Conservation (phyloP, 169 alveolate species). For the Theileria sp. region DNA sequence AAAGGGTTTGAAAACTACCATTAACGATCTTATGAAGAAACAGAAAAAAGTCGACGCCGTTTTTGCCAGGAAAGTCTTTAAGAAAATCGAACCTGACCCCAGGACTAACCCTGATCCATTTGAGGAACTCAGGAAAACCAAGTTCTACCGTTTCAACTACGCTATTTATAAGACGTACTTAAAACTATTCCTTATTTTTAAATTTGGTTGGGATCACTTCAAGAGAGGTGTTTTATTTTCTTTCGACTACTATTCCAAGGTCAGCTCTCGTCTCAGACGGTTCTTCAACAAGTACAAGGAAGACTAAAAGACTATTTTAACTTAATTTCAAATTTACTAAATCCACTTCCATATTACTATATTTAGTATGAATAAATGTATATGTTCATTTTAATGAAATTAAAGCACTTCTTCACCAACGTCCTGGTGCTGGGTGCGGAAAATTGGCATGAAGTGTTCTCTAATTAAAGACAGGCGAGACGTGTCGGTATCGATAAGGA, state of each 20-base stretch:
- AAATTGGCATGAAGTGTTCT: conserved; percentile 75
- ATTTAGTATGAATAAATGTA: background rate
- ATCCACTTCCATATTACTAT: background rate
- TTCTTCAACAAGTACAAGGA: background rate
- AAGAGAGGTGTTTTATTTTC: background rate
- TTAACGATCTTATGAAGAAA: conserved; percentile 1
- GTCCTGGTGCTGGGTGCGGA: conserved; percentile 67
- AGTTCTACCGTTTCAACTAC: background rate
- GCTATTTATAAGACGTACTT: background rate
- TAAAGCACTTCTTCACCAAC: conserved; percentile 72
- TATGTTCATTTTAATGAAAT: conserved; percentile 5
- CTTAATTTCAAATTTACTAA: too few species aligned
- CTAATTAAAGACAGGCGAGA: conserved; percentile 67
- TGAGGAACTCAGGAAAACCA: background rate
- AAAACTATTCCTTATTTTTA: background rate
- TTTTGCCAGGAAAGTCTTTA: background rate
- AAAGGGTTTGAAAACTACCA: conserved; percentile 7
- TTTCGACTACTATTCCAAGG: background rate
- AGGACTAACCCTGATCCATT: background rate
- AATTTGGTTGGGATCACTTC: background rate
- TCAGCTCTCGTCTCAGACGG: background rate
- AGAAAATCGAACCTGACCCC: conserved; percentile 3
- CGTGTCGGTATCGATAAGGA: conserved; percentile 75
- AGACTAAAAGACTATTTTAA: background rate
- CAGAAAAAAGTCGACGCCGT: background rate